Base-by-base conservation (phyloP, 805 yeast species). In the Ogataea trehaloabstinens region DNA sequence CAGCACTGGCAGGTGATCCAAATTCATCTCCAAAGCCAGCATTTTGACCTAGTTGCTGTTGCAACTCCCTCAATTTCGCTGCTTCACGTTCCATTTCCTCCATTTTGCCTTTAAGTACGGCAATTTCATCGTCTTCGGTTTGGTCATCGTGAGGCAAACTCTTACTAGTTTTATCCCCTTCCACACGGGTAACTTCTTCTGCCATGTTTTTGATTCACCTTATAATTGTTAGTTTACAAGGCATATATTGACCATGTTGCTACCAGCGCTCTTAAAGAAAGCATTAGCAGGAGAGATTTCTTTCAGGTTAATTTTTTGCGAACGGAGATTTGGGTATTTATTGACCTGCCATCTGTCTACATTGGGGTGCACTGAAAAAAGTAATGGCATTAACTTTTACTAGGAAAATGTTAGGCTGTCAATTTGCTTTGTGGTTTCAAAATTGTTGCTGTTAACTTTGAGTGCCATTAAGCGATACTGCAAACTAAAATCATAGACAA, bases 11-110 rank as follows among this genome's bases (percentile, higher is more conserved):
- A 30, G 33, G 22, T 7, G 10, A 20, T 8, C 11, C 7, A 16
- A 6, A 6, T 18, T 17, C 20, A 8, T 19, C 33, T 10, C 8
- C 7, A 10, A 11, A 10, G 8, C 22, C 10, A 6, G 22, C 22
- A 19, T 38, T 41, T 2, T 37, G 44, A 6, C 40, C 39, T 19
- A 58, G 42, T 31, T 58, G 58, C 29, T 55, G 71, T 45, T 82
- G 85, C 54, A 82, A 63, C 47, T 76, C 82, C 40, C 82, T 68
- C 28, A 84, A 64, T 51, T 70, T 70, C 3, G 76, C 77, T 5
- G 85, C 79, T 55, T 84, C 90, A 38, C 72, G 73, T 46, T 77
- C 80, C 71, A 82, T 74, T 47, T 71, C 74, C 19, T 66, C 71
- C 61, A 75, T 68, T 34, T 74, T 64, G 6, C 62, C 60, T 45